Base-by-base conservation (phyloP, 2,329 filamentous ascomycete species). In the Colletotrichum camelliae region DNA sequence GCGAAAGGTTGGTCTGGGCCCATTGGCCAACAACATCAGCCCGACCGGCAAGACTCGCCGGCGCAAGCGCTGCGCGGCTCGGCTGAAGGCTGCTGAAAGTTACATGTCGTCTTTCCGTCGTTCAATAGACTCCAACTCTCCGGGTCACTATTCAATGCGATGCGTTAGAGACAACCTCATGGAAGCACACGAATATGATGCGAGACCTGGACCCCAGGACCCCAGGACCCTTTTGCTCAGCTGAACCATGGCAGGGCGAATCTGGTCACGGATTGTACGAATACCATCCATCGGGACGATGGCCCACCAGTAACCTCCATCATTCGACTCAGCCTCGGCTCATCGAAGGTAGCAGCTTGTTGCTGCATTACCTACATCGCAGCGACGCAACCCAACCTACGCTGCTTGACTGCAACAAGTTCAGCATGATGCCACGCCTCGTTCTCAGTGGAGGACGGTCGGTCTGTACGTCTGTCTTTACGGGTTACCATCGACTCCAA, bases 311-410 rank as follows among this genome's bases (percentile, higher is more conserved):
- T 18, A 31, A 39, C 27, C 52, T 60, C 31, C 57, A 57, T 72
- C 21, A 58, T 39, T 64, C 29, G 69, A 43, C 67, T 75, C 69
- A 57, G 73, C 73, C 73, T 75, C 73, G 35, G 57, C 55, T 55
- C 69, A 37, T 48, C 39, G 10, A 6, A 67, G 24, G 58, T 15
- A 21, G 21, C 55, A 27, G 43, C 31, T 65, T 9, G 61, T 64
- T 48, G 29, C 37, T n/a, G 35, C 8, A 39, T 24, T n/a, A 24
- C 24, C 24, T 24, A 62, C 58, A 15, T 39, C 39, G 39, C 62
- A 33, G 21, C 68, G 37, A 55, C 27, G 61, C 60, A 61, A 61
- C 15, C 37, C 37, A 27, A 52, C 48, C 24, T 10, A 15, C 27
- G 24, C 68, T 35, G 29, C 16, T 31, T 5, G 24, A 13, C 70